Base-by-base conservation (phyloP, 2,329 filamentous ascomycete species). In the Penicillium sp. region DNA sequence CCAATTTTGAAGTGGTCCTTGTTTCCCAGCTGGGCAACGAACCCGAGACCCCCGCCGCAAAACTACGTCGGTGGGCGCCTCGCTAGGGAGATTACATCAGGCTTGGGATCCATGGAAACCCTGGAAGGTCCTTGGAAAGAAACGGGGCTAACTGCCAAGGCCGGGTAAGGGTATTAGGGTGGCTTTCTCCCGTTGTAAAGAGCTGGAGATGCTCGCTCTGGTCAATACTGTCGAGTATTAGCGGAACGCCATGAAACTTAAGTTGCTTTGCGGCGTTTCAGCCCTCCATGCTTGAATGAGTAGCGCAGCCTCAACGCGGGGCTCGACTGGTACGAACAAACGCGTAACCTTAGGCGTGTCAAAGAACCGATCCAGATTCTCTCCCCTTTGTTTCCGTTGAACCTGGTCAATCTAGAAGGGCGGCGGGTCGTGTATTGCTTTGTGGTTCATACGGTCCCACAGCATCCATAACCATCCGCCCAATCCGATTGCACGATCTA, bases 21-120 rank as follows among this genome's bases (percentile, higher is more conserved):
- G 39, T 41, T 41, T 41, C 19, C 10, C 39, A 37, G 7, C n/a
- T 31, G 16, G 35, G 24, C 24, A 26, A 26, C 16, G 16, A n/a
- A 26, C 37, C 45, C 43, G 26, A n/a, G 19, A 26, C 5, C 24
- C 52, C 37, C 14, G 39, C 31, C 44, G 52, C 29, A 49, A 55
- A 55, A 48, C 33, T 49, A 39, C 33, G 46, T 51, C 39, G 48
- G 48, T 52, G 35, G 27, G 29, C 14, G 33, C 16, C 21, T 54
- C 22, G 10, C n/a, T 45, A 27, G 41, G 35, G 22, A 41, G 21
- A 55, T 46, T 49, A 41, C 27, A 37, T 52, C 49, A 43, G 43
- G 24, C 22, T 14, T 48, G 10, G 29, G 47, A 55, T 52, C 61
- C 54, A 55, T 59, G 61, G 63, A 54, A 59, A 49, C 50, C 46